Base-by-base conservation (phyloP, 2,329 filamentous ascomycete genomes). In the Setomelanomma holmii region DNA sequence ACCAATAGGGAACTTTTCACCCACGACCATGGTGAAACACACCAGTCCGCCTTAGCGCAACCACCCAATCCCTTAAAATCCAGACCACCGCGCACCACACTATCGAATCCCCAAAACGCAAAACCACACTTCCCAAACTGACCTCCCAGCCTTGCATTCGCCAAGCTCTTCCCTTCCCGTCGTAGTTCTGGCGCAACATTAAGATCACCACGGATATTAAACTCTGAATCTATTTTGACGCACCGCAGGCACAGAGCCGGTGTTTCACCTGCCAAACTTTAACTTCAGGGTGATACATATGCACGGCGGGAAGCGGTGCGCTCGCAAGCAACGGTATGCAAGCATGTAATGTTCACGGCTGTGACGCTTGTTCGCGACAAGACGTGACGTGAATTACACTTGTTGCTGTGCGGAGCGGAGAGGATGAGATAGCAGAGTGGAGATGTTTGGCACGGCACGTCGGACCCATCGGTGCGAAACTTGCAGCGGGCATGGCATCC, bases 1-100 rank as follows among this genome's bases (percentile, higher is more conserved):
- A 24, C 36, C 41, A 16, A 46, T 40, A 14, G 39, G 33, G 38
- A 41, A 50, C 30, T 51, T 46, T 46, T 17, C 42, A 36, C 24
- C 7, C 27, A 30, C 10, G 10, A 8, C 27, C 27, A 44, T 33
- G 34, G 21, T 57, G 51, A 57, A 57, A 60, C 51, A 41, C 14
- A 22, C 38, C 14, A 56, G 10, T 14, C 3, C 3, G 27, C 27
- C 27, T 10, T 2, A 2, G 5, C 27, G 10, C 27, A 10, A 30
- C 10, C 27, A 14, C 27, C 3, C 27, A 30, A 10, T 14, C 17
- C n/a, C n/a, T n/a, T n/a, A 20, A 12, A 40, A 21, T 40, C 17
- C 36, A 40, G 19, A 40, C 16, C 21, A 40, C 21, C 5, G 10
- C 36, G 4, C 19, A n/a, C n/a, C 11, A 12, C 42, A 33, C 21